phyloP scores from a whole-genome alignment of 2,329 filamentous ascomycete genomes.

The Sporothrix phasma region DNA sequence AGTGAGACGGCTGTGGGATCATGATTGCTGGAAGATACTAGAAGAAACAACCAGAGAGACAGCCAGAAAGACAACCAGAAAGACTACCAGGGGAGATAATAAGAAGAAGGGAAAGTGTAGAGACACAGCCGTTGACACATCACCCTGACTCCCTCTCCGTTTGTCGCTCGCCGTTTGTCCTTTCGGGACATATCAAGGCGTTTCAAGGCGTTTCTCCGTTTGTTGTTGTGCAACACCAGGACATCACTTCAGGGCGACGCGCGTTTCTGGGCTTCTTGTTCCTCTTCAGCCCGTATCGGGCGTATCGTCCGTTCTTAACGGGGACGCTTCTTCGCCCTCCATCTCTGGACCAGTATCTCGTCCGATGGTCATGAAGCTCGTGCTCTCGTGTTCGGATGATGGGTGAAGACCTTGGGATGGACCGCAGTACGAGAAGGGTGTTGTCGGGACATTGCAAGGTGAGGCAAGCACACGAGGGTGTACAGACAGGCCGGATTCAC shows the following conservation, averaged over 20 bases:
- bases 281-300: slow-evolving; percentile 4
- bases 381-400: background rate
- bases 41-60: background rate
- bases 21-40: background rate
- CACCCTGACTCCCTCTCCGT: background rate
- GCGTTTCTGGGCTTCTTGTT: background rate
- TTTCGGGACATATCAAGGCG: background rate
- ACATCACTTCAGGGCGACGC: background rate
- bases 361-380: too few relatives aligned
- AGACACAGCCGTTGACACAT: background rate
- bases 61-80: too few relatives aligned
- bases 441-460: background rate
- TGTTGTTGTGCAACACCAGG: background rate
- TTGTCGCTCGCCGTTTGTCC: background rate
- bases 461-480: background rate
- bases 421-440: background rate
- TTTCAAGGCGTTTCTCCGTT: background rate
- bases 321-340: too few relatives aligned
- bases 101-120: background rate
- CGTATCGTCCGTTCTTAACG: too few relatives aligned
- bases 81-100: too few relatives aligned
- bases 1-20: background rate
- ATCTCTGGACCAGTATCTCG: too few relatives aligned
- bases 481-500: background rate
- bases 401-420: background rate